Base-by-base conservation (phyloP, 2,329 filamentous ascomycete genomes). In the Trichoderma pleuroti region DNA sequence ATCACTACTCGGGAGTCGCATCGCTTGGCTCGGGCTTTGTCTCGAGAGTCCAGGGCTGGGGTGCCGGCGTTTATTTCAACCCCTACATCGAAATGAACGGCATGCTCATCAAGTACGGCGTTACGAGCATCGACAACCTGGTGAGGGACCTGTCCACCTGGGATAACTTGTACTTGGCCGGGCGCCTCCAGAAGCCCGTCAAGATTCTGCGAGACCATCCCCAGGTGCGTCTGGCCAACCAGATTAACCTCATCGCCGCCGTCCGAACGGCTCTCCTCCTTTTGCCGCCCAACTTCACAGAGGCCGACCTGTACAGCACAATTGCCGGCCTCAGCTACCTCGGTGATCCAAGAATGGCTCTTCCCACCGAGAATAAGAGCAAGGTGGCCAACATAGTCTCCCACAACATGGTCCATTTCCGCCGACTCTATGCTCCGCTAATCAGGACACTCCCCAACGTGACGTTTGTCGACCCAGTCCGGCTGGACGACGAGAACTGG, bases 51-150 rank as follows among this genome's bases (percentile, higher is more conserved):
- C 95, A 99, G 80, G 93, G 98, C 77, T 93, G 92, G 84, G 96
- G 96, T 54, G 96, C 96, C 0, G 97, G 96, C 8, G 93, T 98
- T 49, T 99, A 99, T 82, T 99, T 98, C 83, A 97, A 99, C 77
- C 94, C 96, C 0, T 98, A 95, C 79, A 89, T 99, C 62, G 95
- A 92, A 3, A 91, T 98, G 72, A 97, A 98, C 76, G 97, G 96
- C 52, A 97, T 94, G 72, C 86, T 98, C 77, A 96, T 99, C 81
- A 99, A 99, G 82, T 99, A 99, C 77, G 96, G 95, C 24, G 96
- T 99, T 26, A 97, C 98, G 56, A 97, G 97, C 77, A 87, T 98
- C 74, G 91, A 97, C 77, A 98, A 94, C 3, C 85, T 99, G 18
- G 94, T 93, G 76, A 87, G 86, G 54, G 96, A 99, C 79, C 87